Base-by-base conservation (phyloP, 2,329 filamentous ascomycete species). In the Elsinoe arachidis region DNA sequence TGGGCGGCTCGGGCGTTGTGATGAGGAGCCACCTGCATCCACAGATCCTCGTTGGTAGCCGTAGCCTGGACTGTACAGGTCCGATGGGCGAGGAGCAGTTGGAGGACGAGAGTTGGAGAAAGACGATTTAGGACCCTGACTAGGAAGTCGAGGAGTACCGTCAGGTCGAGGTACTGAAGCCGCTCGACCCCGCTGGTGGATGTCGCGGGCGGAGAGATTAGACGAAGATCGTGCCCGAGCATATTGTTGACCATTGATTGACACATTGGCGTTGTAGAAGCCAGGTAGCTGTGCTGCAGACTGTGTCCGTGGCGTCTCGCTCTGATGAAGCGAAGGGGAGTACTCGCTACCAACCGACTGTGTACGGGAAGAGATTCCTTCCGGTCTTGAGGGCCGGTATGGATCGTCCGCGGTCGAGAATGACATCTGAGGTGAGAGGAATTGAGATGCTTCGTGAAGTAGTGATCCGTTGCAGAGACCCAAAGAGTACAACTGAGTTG, bases 381-480 rank as follows among this genome's bases (percentile, higher is more conserved):
- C 59, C 11, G 60, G 46, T 17, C 60, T 58, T 15, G 56, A 43
- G 2, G 47, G 44, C 5, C 53, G 19, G 26, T 44, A 59, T 38
- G 68, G 66, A 30, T 73, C 74, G 2, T 68, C 66, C 15, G 33
- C 19, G 15, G 49, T 53, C 15, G 70, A 66, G 14, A 72, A 66
- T 1, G 73, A 76, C 2, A 75, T 74, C 4, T 73, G 70, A 11
- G 80, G 74, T 1, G 83, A 83, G 38, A 79, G 74, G 69, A 82
- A 79, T 74, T 86, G 72, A 72, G 79, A 69, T 68, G 81, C 70
- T 68, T 85, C 76, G 64, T 83, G 69, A 72, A 87, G 68, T 69
- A 83, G 64, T 5, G 78, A 76, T 15, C 88, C 87, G 67, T 95
- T 95, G 70, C 91, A 81, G 57, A 96, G 87, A 15, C 83, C 83